A percentile compares a stretch with the other conserved stretches of the same genome.
phyloP scores from a whole-genome alignment of 2,329 filamentous ascomycete genomes.

The Fusarium penzigii region DNA sequence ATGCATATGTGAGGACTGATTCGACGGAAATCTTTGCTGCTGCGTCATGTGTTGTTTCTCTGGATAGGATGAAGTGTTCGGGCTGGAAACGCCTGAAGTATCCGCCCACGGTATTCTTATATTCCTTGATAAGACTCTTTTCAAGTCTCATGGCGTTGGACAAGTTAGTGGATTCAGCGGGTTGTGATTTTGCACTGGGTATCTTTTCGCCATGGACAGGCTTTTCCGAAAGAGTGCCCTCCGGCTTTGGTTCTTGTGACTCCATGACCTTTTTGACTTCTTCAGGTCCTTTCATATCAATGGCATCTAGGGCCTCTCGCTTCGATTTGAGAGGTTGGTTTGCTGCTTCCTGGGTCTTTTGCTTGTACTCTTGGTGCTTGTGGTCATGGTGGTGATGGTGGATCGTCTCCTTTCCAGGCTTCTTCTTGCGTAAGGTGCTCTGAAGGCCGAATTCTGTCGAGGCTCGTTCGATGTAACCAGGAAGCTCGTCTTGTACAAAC shows the following conservation, averaged over 20 bases:
- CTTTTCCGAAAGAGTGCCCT: slow-evolving; percentile 36
- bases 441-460: slow-evolving; percentile 74
- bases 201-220: slow-evolving; percentile 40
- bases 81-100: slow-evolving; percentile 93
- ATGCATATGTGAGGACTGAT: slow-evolving; percentile 85
- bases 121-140: slow-evolving; percentile 69
- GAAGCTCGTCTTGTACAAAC: slow-evolving; percentile 81
- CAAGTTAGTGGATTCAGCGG: slow-evolving; percentile 54
- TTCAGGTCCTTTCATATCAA: slow-evolving; percentile 52
- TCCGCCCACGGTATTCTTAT: slow-evolving; percentile 83
- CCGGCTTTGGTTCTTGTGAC: slow-evolving; percentile 32
- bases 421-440: slow-evolving; percentile 66
- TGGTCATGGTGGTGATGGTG: slow-evolving; percentile 22
- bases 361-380: slow-evolving; percentile 22
- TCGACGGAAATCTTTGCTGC: slow-evolving; percentile 62
- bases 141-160: slow-evolving; percentile 69
- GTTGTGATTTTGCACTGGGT: slow-evolving; percentile 44
- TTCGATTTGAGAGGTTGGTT: slow-evolving; percentile 4
- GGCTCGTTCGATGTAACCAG: slow-evolving; percentile 84
- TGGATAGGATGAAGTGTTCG: slow-evolving; percentile 63
- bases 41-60: slow-evolving; percentile 29
- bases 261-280: slow-evolving; percentile 43
- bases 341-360: slow-evolving; percentile 27
- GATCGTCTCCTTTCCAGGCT: slow-evolving; percentile 30
- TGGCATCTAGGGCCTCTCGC: slow-evolving; percentile 31